Conservation (phyloP, 257 asterid species). For the Ophiorrhiza pumila region DNA sequence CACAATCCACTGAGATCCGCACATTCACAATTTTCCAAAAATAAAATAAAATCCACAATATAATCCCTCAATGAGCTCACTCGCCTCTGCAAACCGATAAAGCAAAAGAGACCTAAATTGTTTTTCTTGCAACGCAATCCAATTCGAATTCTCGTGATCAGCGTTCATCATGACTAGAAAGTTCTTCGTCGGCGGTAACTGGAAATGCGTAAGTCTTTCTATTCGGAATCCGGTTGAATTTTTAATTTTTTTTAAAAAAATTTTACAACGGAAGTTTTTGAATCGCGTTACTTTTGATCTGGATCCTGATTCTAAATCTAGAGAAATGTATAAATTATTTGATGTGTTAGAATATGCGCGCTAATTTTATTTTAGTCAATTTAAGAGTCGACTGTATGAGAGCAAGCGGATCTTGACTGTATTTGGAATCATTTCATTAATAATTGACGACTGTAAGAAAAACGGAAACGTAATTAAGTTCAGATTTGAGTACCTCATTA, state of each 20-base stretch:
- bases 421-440: background rate
- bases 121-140: slow-evolving; percentile 28
- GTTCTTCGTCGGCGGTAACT: slow-evolving; percentile 98
- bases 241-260: background rate
- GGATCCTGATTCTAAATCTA: background rate
- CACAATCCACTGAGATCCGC: slow-evolving; percentile 11
- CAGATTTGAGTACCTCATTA: background rate
- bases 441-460: background rate
- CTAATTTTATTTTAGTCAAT: background rate
- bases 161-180: slow-evolving; percentile 63
- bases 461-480: background rate
- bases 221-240: background rate
- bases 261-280: background rate
- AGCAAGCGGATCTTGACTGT: background rate
- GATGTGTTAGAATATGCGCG: background rate
- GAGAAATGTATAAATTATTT: background rate
- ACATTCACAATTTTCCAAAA: slow-evolving; percentile 5
- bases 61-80: background rate
- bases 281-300: slow-evolving; percentile 1
- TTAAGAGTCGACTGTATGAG: background rate
- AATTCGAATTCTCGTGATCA: slow-evolving; percentile 28
- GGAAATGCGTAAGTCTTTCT: slow-evolving; percentile 81
- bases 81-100: background rate
- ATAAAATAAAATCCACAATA: background rate
- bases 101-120: background rate